Conservation (phyloP, 441 rosid genomes). For the Kokia cookei region DNA sequence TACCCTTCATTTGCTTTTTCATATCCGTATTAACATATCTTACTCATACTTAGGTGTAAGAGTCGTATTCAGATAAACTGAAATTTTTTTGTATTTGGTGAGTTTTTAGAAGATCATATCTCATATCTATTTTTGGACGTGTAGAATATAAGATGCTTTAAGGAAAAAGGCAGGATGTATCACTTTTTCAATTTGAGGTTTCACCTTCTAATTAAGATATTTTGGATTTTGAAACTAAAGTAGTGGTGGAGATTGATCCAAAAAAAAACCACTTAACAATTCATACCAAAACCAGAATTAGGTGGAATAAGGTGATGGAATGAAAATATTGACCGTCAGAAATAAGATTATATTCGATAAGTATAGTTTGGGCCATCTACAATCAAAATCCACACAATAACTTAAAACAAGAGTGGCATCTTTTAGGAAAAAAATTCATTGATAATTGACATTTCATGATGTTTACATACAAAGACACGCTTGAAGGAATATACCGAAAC, state of each 20-base stretch:
- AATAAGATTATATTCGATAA: neutral
- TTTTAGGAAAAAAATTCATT: neutral
- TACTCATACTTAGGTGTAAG: too few species aligned
- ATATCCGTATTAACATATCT: too few species aligned
- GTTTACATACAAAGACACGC: constrained; percentile 1
- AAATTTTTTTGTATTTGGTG: too few species aligned
- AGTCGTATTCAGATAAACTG: too few species aligned
- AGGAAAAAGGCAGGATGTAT: too few species aligned
- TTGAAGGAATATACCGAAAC: constrained; percentile 1
- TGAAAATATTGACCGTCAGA: neutral
- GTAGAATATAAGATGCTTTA: too few species aligned
- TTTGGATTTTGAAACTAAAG: too few species aligned
- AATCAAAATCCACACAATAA: neutral
- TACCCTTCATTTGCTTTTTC: too few species aligned
- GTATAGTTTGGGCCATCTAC: neutral
- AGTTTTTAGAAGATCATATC: too few species aligned
- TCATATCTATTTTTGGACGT: too few species aligned
- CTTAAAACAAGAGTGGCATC: neutral
- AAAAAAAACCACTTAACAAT: neutral
- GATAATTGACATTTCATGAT: neutral
- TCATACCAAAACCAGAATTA: neutral
- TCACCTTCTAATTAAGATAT: neutral
- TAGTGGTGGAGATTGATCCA: neutral
- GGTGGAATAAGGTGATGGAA: neutral
- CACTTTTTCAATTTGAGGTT: neutral